Evolutionary conservation across 1,139 yeast genomes (phyloP), one percentile per base, ranked within the genome.

Genomic region (Chernovozyma aurita): DNA sequence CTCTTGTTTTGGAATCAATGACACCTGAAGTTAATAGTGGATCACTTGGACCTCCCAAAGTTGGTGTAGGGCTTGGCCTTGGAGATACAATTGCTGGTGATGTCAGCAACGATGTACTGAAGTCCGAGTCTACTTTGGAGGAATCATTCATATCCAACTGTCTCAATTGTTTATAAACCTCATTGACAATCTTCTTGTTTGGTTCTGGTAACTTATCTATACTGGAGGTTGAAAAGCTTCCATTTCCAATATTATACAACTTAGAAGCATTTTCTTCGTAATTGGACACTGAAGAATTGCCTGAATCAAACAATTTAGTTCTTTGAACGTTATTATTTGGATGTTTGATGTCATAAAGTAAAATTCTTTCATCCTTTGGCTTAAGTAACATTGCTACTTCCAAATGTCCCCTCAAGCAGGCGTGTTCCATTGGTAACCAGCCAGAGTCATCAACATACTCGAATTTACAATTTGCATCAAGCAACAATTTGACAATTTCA

Each of bases 401-500:
- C 42, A 90, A 63, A 57, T 88, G 95, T 8, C 98, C 98, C 49
- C 97, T 73, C 34, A 92, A 67, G 39, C 87, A 82, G 0, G 97
- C 97, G 58, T 92, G 97, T 52, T 92, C 98, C 80, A 87, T 80
- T 7, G 97, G 96, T 18, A 90, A 79, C 97, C 97, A 92, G 0
- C 97, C 97, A 30, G 95, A 84, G 36, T 78, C 83, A 60, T 92
- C 98, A 16, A 75, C 73, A 33, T 70, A 61, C 35, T 76, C 75
- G 38, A 63, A 74, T 17, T 70, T 64, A 11, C 85, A 80, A 6
- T 78, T 79, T 32, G 69, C 57, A 1, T 64, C 63, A 22, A 82
- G 59, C 41, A 92, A 66, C 8, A 76, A 44, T 35, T 72, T 58
- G 8, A 80, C 85, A 29, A 86, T 67, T 2, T 76, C 76, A 24